Conservation (phyloP, 1,284 basidiomycete genomes). For the Bjerkandera adusta region DNA sequence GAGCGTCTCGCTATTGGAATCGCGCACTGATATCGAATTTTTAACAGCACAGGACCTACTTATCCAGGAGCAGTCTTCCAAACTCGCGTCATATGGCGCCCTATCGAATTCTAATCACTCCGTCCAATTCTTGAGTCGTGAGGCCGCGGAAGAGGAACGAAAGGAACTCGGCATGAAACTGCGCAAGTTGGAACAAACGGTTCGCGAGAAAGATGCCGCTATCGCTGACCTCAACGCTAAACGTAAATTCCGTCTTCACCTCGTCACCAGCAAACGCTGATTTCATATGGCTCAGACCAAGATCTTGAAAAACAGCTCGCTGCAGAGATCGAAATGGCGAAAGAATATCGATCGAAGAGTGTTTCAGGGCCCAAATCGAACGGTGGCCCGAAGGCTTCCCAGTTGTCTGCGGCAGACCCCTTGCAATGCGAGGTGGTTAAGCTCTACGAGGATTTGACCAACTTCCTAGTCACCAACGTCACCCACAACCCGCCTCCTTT, state of each 20-base stretch:
- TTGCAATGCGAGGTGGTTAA: slow-evolving; percentile 42
- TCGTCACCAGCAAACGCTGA: neutral
- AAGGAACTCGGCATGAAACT: slow-evolving; percentile 49
- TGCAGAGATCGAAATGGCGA: slow-evolving; percentile 59
- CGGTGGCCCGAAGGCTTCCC: neutral
- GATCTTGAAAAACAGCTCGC: slow-evolving; percentile 46
- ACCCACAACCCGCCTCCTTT: slow-evolving; percentile 26
- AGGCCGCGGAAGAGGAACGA: slow-evolving; percentile 69
- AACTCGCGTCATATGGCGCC: slow-evolving; percentile 5
- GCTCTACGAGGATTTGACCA: slow-evolving; percentile 41
- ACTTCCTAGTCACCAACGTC: slow-evolving; percentile 34
- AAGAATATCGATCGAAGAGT: slow-evolving; percentile 24
- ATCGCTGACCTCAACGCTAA: slow-evolving; percentile 44
- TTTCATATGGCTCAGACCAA: slow-evolving; percentile 6
- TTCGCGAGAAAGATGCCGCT: slow-evolving; percentile 42
- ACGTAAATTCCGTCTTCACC: slow-evolving; percentile 34
- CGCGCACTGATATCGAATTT: slow-evolving; percentile 2
- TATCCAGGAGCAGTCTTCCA: slow-evolving; percentile 52
- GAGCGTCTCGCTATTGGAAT: slow-evolving; percentile 4
- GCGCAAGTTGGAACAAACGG: slow-evolving; percentile 38
- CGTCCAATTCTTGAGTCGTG: slow-evolving; percentile 64
- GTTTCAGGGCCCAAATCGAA: slow-evolving; percentile 24
- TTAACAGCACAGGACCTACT: slow-evolving; percentile 52
- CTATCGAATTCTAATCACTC: slow-evolving; percentile 25
- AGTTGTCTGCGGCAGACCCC: slow-evolving; percentile 43